phyloP scores from a whole-genome alignment of 257 asterid species.

The Thymus quinquecostatus region DNA sequence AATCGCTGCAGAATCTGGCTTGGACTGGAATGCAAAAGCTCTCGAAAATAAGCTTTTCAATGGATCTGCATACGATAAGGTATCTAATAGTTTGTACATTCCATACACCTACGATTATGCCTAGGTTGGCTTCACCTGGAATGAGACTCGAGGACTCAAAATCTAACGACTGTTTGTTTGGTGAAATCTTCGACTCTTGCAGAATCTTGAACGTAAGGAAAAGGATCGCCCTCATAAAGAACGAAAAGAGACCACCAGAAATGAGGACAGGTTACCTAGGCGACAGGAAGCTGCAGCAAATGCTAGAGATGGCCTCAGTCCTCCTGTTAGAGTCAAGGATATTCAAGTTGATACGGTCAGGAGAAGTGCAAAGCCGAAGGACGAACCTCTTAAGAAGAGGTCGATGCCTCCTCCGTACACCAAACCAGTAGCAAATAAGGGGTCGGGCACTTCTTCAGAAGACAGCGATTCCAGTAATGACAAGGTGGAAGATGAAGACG shows the following conservation, averaged over 20 bases:
- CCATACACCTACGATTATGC: not conserved
- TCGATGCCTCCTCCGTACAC: constrained; percentile 54
- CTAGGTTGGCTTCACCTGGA: not conserved
- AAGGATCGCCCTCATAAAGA: not conserved
- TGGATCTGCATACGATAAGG: constrained; percentile 44
- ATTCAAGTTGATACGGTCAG: constrained; percentile 37
- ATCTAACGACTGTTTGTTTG: constrained; percentile 4
- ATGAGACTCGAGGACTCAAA: not conserved
- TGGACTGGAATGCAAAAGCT: constrained; percentile 69
- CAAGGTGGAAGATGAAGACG: constrained; percentile 20
- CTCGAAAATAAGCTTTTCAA: constrained; percentile 61
- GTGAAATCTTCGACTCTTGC: constrained; percentile 27
- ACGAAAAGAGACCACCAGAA: constrained; percentile 22
- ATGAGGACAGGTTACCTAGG: constrained; percentile 11
- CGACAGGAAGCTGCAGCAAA: not conserved
- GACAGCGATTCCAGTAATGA: not conserved
- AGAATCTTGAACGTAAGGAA: constrained; percentile 40
- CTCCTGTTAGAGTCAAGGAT: constrained; percentile 46
- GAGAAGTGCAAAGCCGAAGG: constrained; percentile 28
- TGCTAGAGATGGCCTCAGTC: not conserved
- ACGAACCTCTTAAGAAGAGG: constrained; percentile 30
- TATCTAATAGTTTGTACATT: constrained; percentile 11
- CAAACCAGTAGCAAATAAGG: constrained; percentile 32
- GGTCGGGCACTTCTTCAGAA: constrained; percentile 18
- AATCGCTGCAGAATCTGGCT: constrained; percentile 63